Percentiles rank a stretch among this genome's conserved stretches.
Conservation (phyloP, 2,329 filamentous ascomycete species). For the Calonectria pseudoreteaudii region DNA sequence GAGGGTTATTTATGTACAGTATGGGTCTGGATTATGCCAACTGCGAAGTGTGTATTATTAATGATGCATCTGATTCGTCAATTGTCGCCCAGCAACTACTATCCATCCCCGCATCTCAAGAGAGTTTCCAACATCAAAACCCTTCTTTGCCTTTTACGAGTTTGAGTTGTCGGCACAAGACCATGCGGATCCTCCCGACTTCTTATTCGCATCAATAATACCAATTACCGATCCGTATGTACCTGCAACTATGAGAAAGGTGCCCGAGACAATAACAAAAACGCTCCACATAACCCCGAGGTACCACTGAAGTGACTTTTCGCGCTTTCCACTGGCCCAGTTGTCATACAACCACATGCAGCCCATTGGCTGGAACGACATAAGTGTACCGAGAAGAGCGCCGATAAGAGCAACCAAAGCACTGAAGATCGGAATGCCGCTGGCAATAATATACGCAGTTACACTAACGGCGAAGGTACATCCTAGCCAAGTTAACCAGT, state of each 20-base stretch:
- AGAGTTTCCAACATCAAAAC: neutral
- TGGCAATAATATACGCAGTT: slow-evolving; percentile 44
- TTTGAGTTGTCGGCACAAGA: slow-evolving; percentile 58
- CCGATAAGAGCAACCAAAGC: slow-evolving; percentile 44
- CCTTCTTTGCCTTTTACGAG: slow-evolving; percentile 17
- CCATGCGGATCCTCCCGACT: slow-evolving; percentile 52
- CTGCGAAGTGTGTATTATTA: too few relatives aligned
- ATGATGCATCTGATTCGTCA: too few relatives aligned
- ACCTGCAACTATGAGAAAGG: slow-evolving; percentile 57
- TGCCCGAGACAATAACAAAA: slow-evolving; percentile 32
- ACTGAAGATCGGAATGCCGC: slow-evolving; percentile 41
- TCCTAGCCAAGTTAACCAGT: slow-evolving; percentile 48
- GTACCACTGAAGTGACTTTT: slow-evolving; percentile 23
- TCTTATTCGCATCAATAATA: slow-evolving; percentile 48
- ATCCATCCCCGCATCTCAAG: too few relatives aligned
- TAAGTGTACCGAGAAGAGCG: slow-evolving; percentile 43
- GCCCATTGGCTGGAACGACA: slow-evolving; percentile 45
- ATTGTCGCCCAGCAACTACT: too few relatives aligned
- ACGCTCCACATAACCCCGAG: slow-evolving; percentile 28
- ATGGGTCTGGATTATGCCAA: too few relatives aligned
- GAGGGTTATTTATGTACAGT: too few relatives aligned
- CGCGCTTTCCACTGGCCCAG: slow-evolving; percentile 33
- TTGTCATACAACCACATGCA: slow-evolving; percentile 46
- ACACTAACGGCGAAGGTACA: slow-evolving; percentile 42
- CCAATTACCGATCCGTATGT: slow-evolving; percentile 57